Evolutionary conservation across 768 basidiomycete species (phyloP), one percentile per base, ranked within the genome.

Genomic region (Termitomyces sp.): DNA sequence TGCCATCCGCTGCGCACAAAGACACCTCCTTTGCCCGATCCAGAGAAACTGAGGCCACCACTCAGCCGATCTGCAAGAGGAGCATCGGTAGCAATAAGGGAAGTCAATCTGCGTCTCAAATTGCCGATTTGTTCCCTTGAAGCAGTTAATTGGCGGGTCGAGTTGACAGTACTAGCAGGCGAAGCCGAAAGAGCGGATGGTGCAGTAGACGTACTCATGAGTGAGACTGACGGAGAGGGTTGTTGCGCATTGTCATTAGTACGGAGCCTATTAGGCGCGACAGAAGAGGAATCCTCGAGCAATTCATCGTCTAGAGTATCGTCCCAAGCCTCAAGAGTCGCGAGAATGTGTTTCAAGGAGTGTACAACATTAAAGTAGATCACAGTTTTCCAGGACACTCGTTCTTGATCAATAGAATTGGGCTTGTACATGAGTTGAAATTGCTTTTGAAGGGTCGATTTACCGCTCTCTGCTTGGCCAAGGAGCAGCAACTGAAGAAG

Each of bases 1-100:
- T 93, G 91, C 91, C 91, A 93, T 13, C 91, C 91, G 48, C 81
- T 85, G 27, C 91, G 86, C 18, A 93, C 91, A 66, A 81, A 90
- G 34, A 93, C 82, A 53, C 83, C 82, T 59, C 87, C 86, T 64
- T 82, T 89, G 8, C 88, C 89, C n/a, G 88, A 87, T 30, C 88
- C 88, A 22, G 86, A 85, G 33, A 90, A 82, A 24, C 82, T 76
- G 54, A 91, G 72, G 14, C 89, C 90, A 27, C 89, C 90, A 54
- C 87, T 89, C 20, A 93, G 79, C 40, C 86, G 82, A 60, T 89
- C 84, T 6, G 83, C 89, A 44, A 93, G 81, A 43, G 82, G 79
- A 2, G 76, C 64, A 64, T 93, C 91, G 20, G 82, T 74, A 1
- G 82, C 77, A 42, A 87, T 76, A 9, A 92, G 76, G 14, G 85